Conservation (phyloP, 2,329 filamentous ascomycete species). For the Raffaelea ambrosiae region DNA sequence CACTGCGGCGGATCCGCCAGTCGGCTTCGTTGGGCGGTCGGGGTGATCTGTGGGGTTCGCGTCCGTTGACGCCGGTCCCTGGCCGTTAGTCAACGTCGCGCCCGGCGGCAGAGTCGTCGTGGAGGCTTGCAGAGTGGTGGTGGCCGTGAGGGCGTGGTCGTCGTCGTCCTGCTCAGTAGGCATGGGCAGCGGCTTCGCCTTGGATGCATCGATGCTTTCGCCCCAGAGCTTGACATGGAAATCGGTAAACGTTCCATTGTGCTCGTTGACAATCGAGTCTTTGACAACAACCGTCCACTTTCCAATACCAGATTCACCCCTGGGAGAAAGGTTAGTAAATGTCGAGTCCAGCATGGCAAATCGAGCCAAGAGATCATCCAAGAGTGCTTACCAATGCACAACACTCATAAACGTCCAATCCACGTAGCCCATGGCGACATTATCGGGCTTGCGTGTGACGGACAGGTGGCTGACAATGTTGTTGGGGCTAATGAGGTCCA, state of each 20-base stretch:
- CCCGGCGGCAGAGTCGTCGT: slow-evolving; percentile 52
- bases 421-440: slow-evolving; percentile 60
- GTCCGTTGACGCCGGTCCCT: not conserved
- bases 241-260: slow-evolving; percentile 73
- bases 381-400: slow-evolving; percentile 73
- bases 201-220: slow-evolving; percentile 68
- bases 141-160: slow-evolving; percentile 62
- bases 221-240: slow-evolving; percentile 96
- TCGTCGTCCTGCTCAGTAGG: slow-evolving; percentile 77
- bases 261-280: slow-evolving; percentile 69
- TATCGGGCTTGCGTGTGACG: slow-evolving; percentile 63
- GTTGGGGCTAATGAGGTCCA: slow-evolving; percentile 78
- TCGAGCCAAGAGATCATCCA: not conserved
- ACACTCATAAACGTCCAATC: slow-evolving; percentile 99
- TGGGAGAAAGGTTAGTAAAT: slow-evolving; percentile 29
- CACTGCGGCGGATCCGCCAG: slow-evolving; percentile 17
- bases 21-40: slow-evolving; percentile 48
- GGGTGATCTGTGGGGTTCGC: slow-evolving; percentile 52
- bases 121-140: slow-evolving; percentile 49
- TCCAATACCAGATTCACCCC: slow-evolving; percentile 81
- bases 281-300: slow-evolving; percentile 89
- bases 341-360: not conserved
- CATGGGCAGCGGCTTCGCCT: slow-evolving; percentile 68
- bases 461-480: slow-evolving; percentile 79
- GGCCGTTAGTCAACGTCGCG: slow-evolving; percentile 29